Conservation (phyloP, 73 alveolate species). For the Stentor coeruleus region DNA sequence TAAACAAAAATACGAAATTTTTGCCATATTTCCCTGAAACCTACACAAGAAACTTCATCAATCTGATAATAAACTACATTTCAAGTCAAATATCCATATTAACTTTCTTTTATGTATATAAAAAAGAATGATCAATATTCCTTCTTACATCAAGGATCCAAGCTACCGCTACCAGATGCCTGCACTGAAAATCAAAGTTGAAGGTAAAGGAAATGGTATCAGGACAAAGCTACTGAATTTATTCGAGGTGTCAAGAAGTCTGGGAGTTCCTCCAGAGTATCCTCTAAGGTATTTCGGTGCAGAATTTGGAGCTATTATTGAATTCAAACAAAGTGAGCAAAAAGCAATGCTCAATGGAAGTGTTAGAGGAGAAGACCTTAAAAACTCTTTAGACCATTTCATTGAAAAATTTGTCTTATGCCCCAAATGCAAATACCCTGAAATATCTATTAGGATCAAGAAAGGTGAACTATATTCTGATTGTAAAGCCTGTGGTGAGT, state of each 20-base stretch:
- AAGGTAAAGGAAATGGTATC: conserved; percentile 83
- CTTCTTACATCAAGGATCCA: conserved; percentile 80
- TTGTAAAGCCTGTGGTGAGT: conserved; percentile 82
- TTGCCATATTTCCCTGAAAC: too few species aligned
- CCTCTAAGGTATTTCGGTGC: conserved; percentile 56
- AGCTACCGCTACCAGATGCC: conserved; percentile 86
- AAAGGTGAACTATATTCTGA: conserved; percentile 47
- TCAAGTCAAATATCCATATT: too few species aligned
- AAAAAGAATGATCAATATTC: conserved; percentile 63
- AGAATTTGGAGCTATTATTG: conserved; percentile 46
- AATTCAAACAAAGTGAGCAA: conserved; percentile 36
- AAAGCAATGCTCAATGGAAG: conserved; percentile 54
- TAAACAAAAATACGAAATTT: too few species aligned
- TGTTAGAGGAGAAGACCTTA: conserved; percentile 52
- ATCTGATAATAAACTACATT: too few species aligned
- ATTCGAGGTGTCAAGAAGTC: conserved; percentile 72
- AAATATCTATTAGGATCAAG: conserved; percentile 53
- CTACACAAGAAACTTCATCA: too few species aligned
- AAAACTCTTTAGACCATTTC: conserved; percentile 64
- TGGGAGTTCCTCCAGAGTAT: conserved; percentile 75
- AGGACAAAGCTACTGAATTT: conserved; percentile 74
- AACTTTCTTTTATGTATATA: too few species aligned
- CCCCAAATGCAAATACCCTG: conserved; percentile 80
- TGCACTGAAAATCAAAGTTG: conserved; percentile 64
- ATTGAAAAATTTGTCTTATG: conserved; percentile 78